Conservation (phyloP, 768 basidiomycete genomes). For the Hygrophorus russula region DNA sequence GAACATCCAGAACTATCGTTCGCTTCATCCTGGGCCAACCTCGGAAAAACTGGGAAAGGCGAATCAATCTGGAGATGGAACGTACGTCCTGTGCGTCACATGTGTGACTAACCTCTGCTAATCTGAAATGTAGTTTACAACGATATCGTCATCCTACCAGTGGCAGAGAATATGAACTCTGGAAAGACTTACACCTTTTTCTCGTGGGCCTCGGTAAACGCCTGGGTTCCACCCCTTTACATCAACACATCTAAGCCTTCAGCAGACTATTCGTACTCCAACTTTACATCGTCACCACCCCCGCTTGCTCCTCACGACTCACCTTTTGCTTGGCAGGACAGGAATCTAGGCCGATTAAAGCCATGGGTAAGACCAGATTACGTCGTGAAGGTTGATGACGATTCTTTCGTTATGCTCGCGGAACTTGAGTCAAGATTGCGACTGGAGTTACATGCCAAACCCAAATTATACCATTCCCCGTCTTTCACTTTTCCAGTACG, state of each 20-base stretch:
- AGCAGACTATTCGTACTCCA: slow-evolving; percentile 56
- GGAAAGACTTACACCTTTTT: slow-evolving; percentile 92
- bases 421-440: slow-evolving; percentile 88
- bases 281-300: slow-evolving; percentile 42
- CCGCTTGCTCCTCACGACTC: slow-evolving; percentile 66
- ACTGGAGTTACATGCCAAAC: slow-evolving; percentile 50
- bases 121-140: slow-evolving; percentile 48
- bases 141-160: slow-evolving; percentile 77
- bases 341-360: slow-evolving; percentile 26
- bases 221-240: slow-evolving; percentile 81
- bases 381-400: slow-evolving; percentile 91
- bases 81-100: slow-evolving; percentile 38
- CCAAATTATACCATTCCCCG: slow-evolving; percentile 12
- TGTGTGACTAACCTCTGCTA: slow-evolving; percentile 5
- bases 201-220: slow-evolving; percentile 83
- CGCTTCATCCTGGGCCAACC: slow-evolving; percentile 87
- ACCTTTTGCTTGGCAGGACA: slow-evolving; percentile 40
- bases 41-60: slow-evolving; percentile 63
- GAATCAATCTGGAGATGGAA: slow-evolving; percentile 83
- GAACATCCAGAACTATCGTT: slow-evolving; percentile 77
- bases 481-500: not conserved
- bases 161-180: slow-evolving; percentile 90
- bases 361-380: slow-evolving; percentile 86
- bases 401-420: slow-evolving; percentile 89
- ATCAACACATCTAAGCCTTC: slow-evolving; percentile 31